Evolutionary conservation across 1,284 basidiomycete genomes (phyloP).

Genomic region (Heterobasidion irregulare): DNA sequence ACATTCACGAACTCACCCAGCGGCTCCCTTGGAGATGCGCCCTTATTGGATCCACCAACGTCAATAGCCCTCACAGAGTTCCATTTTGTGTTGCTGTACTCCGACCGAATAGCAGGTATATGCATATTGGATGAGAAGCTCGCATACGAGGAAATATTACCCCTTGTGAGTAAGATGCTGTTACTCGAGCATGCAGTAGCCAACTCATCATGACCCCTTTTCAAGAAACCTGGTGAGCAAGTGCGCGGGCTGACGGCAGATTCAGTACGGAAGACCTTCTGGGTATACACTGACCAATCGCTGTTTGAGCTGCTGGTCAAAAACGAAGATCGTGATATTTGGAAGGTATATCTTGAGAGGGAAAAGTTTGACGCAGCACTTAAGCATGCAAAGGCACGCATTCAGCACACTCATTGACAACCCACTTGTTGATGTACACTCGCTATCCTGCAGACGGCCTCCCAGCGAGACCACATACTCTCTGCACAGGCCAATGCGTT

Average conservation of each 20-base stretch:
- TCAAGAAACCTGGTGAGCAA: conserved; percentile 64
- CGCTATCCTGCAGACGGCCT: conserved; percentile 48
- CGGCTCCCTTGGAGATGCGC: conserved; percentile 13
- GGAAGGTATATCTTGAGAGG: conserved; percentile 85
- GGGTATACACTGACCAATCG: conserved; percentile 88
- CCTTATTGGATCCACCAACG: conserved; percentile 37
- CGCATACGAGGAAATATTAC: conserved; percentile 79
- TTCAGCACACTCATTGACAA: not conserved
- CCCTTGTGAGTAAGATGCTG: conserved; percentile 47
- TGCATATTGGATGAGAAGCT: conserved; percentile 77
- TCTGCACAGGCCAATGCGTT: conserved; percentile 82
- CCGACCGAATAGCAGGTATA: conserved; percentile 72
- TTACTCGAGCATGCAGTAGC: not conserved
- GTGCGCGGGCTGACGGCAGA: conserved; percentile 76
- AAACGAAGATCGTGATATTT: conserved; percentile 92
- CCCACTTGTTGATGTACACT: conserved; percentile 1
- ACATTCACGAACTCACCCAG: conserved; percentile 21
- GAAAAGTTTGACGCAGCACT: conserved; percentile 75
- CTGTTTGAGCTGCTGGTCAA: conserved; percentile 84
- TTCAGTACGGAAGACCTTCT: conserved; percentile 83
- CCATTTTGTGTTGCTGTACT: conserved; percentile 86
- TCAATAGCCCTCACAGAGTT: conserved; percentile 87
- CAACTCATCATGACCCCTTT: not conserved
- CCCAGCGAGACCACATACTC: conserved; percentile 81
- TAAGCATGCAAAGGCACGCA: conserved; percentile 68